Conservation (phyloP, 2,329 filamentous ascomycete species). For the Stemphylium vesicarium region DNA sequence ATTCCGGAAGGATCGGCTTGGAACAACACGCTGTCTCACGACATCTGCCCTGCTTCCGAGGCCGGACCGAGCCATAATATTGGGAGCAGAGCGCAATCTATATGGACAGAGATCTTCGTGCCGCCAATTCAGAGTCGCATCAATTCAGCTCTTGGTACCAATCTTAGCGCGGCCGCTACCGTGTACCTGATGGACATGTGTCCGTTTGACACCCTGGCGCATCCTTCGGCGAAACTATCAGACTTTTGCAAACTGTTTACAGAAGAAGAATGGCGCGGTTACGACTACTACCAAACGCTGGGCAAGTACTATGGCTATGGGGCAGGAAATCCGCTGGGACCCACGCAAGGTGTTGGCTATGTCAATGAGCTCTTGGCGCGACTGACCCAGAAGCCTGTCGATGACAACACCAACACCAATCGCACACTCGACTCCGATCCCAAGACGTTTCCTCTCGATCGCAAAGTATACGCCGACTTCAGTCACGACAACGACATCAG, state of each 20-base stretch:
- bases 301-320: slow-evolving; percentile 86
- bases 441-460: slow-evolving; percentile 73
- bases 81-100: slow-evolving; percentile 57
- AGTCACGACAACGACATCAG: slow-evolving; percentile 90
- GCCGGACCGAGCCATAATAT: slow-evolving; percentile 59
- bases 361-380: slow-evolving; percentile 87
- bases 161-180: slow-evolving; percentile 67
- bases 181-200: slow-evolving; percentile 87
- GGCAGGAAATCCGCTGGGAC: slow-evolving; percentile 76
- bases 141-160: slow-evolving; percentile 72
- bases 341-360: slow-evolving; percentile 86
- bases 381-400: slow-evolving; percentile 71
- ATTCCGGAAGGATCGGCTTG: slow-evolving; percentile 69
- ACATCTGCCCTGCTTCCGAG: slow-evolving; percentile 74
- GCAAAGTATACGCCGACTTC: slow-evolving; percentile 82
- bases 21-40: slow-evolving; percentile 85
- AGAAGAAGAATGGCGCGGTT: slow-evolving; percentile 73
- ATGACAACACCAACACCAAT: slow-evolving; percentile 78
- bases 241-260: slow-evolving; percentile 80
- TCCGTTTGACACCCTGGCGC: slow-evolving; percentile 78
- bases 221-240: slow-evolving; percentile 62
- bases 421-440: slow-evolving; percentile 72
- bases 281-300: slow-evolving; percentile 81
- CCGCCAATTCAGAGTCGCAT: slow-evolving; percentile 72
- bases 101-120: slow-evolving; percentile 70